phyloP scores from a whole-genome alignment of 768 basidiomycete genomes.

The Rubroboletus satanas region DNA sequence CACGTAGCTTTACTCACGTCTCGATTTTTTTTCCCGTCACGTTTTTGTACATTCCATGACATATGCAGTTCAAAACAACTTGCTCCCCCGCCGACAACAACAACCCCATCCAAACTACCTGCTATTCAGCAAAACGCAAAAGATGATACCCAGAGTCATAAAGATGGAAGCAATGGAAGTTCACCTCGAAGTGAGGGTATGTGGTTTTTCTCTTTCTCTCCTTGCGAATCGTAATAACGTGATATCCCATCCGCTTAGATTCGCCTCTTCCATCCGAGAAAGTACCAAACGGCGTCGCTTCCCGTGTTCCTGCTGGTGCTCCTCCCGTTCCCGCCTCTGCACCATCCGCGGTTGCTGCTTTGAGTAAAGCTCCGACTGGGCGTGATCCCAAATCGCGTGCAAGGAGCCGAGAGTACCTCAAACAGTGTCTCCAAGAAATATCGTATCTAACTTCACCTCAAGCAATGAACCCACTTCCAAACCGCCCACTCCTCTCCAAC shows the following conservation, averaged over 20 bases:
- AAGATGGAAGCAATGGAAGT: constrained; percentile 76
- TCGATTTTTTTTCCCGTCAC: constrained; percentile 32
- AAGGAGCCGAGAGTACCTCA: constrained; percentile 92
- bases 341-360: constrained; percentile 39
- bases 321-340: constrained; percentile 17
- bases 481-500: constrained; percentile 67
- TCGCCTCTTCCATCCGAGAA: constrained; percentile 72
- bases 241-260: constrained; percentile 42
- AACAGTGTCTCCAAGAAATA: constrained; percentile 99
- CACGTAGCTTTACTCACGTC: constrained; percentile 4
- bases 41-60: constrained; percentile 16
- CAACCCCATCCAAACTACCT: constrained; percentile 63
- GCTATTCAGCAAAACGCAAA: constrained; percentile 61
- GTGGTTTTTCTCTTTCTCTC: not conserved
- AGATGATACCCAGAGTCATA: constrained; percentile 69
- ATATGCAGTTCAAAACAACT: constrained; percentile 73
- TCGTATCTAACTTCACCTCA: constrained; percentile 95
- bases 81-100: constrained; percentile 48
- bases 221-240: not conserved
- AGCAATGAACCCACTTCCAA: constrained; percentile 94
- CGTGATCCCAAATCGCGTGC: constrained; percentile 96
- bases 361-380: constrained; percentile 71
- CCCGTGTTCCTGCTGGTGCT: constrained; percentile 57
- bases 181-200: constrained; percentile 84
- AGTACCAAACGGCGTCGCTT: constrained; percentile 55